Conservation (phyloP, 2,329 filamentous ascomycete species). For the Aspergillus sp. region DNA sequence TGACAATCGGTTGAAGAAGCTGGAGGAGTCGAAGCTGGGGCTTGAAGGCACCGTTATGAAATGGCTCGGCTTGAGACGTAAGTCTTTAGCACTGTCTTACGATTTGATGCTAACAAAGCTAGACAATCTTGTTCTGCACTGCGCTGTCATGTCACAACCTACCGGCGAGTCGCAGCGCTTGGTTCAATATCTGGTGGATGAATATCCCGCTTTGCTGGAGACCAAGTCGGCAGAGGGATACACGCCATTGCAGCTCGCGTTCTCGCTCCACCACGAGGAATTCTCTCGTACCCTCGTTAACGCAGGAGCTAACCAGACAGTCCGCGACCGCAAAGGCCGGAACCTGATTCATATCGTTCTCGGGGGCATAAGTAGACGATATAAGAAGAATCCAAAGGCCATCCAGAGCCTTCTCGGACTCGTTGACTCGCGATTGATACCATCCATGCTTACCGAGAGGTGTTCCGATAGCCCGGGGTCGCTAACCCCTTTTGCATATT, state of each 20-base stretch:
- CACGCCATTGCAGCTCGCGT: slow-evolving; percentile 63
- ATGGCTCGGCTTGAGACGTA: slow-evolving; percentile 39
- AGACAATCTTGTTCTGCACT: slow-evolving; percentile 53
- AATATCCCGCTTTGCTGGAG: slow-evolving; percentile 54
- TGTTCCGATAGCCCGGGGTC: slow-evolving; percentile 17
- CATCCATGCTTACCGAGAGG: slow-evolving; percentile 23
- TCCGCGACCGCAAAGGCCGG: slow-evolving; percentile 49
- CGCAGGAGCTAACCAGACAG: slow-evolving; percentile 60
- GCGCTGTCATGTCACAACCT: slow-evolving; percentile 45
- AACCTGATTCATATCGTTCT: slow-evolving; percentile 60
- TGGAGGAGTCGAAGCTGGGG: slow-evolving; percentile 52
- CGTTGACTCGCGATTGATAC: slow-evolving; percentile 42
- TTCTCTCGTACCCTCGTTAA: slow-evolving; percentile 51
- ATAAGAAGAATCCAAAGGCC: slow-evolving; percentile 23
- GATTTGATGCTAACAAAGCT: not conserved
- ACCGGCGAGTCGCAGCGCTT: slow-evolving; percentile 41
- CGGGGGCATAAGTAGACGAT: slow-evolving; percentile 17
- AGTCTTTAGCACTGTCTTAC: slow-evolving; percentile 22
- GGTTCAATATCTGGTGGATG: slow-evolving; percentile 57
- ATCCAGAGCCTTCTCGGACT: slow-evolving; percentile 55
- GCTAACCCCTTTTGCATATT: slow-evolving; percentile 47
- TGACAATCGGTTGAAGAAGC: slow-evolving; percentile 53
- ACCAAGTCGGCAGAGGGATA: slow-evolving; percentile 37
- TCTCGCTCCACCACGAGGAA: slow-evolving; percentile 32
- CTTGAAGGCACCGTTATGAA: slow-evolving; percentile 54